Evolutionary conservation across 768 basidiomycete genomes (phyloP), one percentile per base, ranked within the genome.

Genomic region (Kwoniella bestiolae): DNA sequence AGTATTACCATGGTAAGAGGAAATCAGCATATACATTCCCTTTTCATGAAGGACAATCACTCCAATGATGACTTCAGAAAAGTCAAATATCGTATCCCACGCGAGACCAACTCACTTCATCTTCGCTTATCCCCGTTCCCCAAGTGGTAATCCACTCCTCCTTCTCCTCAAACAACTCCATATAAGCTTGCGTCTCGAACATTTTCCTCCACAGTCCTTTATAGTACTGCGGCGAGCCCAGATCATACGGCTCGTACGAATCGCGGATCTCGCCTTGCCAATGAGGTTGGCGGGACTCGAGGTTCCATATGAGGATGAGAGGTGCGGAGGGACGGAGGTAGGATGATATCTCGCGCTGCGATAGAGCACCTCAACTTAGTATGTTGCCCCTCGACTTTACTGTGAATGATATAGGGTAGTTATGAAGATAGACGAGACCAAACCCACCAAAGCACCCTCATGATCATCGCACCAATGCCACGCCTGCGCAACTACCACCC

Each of bases 401-500:
- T n/a, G n/a, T n/a, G n/a, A n/a, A n/a, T n/a, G n/a, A n/a, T n/a
- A n/a, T n/a, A n/a, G n/a, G n/a, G n/a, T n/a, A n/a, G n/a, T n/a
- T n/a, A n/a, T n/a, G n/a, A n/a, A n/a, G n/a, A n/a, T n/a, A n/a
- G n/a, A n/a, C n/a, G n/a, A n/a, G n/a, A n/a, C n/a, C n/a, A 16
- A 23, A 78, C 80, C 69, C 70, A 82, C 82, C 21, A 86, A 84
- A 0, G 94, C 92, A 57, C 83, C 83, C 50, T 87, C 85, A 75
- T 88, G 89, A 77, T 94, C 86, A 9, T 89, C 89, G 71, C 76
- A 74, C 94, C 94, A 97, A 82, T 97, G 94, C 80, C 89, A 96
- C 16, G 94, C 94, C 88, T 94, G 77, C 52, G 65, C 73, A 58
- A 59, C 69, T 47, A 70, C 47, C 23, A 73, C 60, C 5, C 45